phyloP scores from a whole-genome alignment of 2,329 filamentous ascomycete species.

The Plectosphaerella plurivora region DNA sequence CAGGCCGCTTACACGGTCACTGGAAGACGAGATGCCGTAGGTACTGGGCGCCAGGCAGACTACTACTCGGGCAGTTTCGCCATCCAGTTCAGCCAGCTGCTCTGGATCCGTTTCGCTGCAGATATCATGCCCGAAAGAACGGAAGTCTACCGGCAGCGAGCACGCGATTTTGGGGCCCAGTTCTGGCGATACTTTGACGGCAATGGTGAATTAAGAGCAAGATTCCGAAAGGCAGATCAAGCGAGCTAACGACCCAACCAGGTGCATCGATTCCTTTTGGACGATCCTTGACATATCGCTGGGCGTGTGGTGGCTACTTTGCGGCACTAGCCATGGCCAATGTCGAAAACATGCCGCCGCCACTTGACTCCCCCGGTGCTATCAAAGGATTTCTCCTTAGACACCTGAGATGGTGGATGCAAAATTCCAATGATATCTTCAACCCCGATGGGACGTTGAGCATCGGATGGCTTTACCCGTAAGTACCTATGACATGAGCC shows the following conservation, averaged over 20 bases:
- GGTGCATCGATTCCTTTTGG: conserved; percentile 41
- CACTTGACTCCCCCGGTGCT: conserved; percentile 29
- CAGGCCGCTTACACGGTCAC: conserved; percentile 8
- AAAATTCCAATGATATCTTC: conserved; percentile 37
- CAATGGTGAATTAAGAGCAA: conserved; percentile 21
- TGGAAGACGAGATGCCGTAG: conserved; percentile 15
- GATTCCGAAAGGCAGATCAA: background rate
- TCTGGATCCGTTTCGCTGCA: conserved; percentile 30
- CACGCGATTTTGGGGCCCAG: conserved; percentile 25
- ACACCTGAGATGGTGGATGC: conserved; percentile 45
- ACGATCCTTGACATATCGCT: conserved; percentile 39
- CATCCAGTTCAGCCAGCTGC: conserved; percentile 38
- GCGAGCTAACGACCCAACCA: conserved; percentile 9
- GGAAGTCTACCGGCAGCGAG: conserved; percentile 26
- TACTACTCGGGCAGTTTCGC: conserved; percentile 44
- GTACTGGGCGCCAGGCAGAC: conserved; percentile 30
- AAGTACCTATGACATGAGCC: conserved; percentile 1
- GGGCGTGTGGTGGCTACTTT: conserved; percentile 35
- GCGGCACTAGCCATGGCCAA: conserved; percentile 30
- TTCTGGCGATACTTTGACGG: conserved; percentile 39
- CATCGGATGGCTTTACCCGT: conserved; percentile 33
- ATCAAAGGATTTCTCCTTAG: conserved; percentile 45
- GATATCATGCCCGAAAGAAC: conserved; percentile 25
- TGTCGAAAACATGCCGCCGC: conserved; percentile 28
- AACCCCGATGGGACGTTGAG: conserved; percentile 43